Evolutionary conservation across 2,329 filamentous ascomycete species (phyloP).

Genomic region (Neonectria coccinea): DNA sequence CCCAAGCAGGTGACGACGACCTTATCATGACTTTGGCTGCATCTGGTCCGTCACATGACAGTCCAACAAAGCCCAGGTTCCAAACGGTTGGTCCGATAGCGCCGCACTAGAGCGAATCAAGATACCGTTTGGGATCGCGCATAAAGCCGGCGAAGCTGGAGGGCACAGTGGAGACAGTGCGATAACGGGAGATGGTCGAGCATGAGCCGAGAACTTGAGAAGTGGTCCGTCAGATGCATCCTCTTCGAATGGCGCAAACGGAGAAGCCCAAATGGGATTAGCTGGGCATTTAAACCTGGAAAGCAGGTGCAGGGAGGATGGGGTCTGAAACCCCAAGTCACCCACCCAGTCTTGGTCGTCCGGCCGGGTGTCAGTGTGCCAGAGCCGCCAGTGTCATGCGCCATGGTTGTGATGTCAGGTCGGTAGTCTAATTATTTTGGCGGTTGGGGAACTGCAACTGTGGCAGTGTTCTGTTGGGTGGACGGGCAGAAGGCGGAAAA

Average conservation of each 20-base stretch:
- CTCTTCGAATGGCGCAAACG: conserved; percentile 25
- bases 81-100: conserved; percentile 18
- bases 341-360: background rate
- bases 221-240: conserved; percentile 25
- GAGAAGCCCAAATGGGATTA: conserved; percentile 15
- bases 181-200: conserved; percentile 29
- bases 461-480: too few species aligned
- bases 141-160: conserved; percentile 25
- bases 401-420: conserved; percentile 21
- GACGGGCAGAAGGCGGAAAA: background rate
- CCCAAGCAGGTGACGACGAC: conserved; percentile 10
- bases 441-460: conserved; percentile 9
- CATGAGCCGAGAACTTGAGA: conserved; percentile 24
- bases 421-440: background rate
- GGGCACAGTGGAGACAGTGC: conserved; percentile 14
- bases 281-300: background rate
- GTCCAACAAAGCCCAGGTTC: conserved; percentile 2
- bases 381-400: conserved; percentile 22
- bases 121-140: conserved; percentile 31
- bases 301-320: background rate
- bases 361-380: background rate
- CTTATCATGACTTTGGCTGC: conserved; percentile 18
- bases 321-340: conserved; percentile 36
- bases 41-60: conserved; percentile 28
- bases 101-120: conserved; percentile 28